Base-by-base conservation (phyloP, 1,284 basidiomycete genomes). In the Wolfiporia cocos region DNA sequence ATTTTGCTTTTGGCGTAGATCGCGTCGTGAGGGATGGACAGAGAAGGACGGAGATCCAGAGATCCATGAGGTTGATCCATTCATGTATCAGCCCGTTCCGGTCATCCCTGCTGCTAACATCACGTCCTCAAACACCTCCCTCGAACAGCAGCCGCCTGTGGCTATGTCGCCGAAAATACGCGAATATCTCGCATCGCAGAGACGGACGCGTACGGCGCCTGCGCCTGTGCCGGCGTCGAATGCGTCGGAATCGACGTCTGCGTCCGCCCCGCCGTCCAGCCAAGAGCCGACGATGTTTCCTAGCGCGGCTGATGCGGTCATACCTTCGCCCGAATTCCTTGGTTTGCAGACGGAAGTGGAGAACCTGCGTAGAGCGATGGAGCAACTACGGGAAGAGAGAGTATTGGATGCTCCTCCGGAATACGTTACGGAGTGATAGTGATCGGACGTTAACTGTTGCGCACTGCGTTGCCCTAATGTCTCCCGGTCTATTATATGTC, bases 301-400 rank as follows among this genome's bases (percentile, higher is more conserved):
- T n/a, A 23, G 36, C 2, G 24, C 42, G 14, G 31, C 29, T 14
- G 22, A 19, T 22, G 28, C 14, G 14, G 15, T 31, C 30, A 15
- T 14, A 44, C 47, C 55, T 5, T 51, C 55, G 19, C 50, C 54
- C 28, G 56, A 54, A 22, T 49, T 59, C 7, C 12, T 44, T 3
- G 50, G 49, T 5, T 42, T 58, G 33, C 50, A 55, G 9, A 33
- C 48, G 9, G 58, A 59, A 43, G 55, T 59, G 23, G 52, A 55
- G 47, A 53, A 57, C 31, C 35, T 59, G 38, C 43, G 58, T 39
- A 41, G 49, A 23, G 52, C 53, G 18, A 56, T 59, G 53, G 47
- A 52, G 47, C 48, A 53, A 33, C 44, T 59, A 18, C 51, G 49
- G 15, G 48, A 44, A 32, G 55, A 54, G n/a, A n/a, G n/a, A n/a